Evolutionary conservation across 2,329 filamentous ascomycete genomes (phyloP), one percentile per base, ranked within the genome.

Genomic region (Decorospora gaudefroyi): DNA sequence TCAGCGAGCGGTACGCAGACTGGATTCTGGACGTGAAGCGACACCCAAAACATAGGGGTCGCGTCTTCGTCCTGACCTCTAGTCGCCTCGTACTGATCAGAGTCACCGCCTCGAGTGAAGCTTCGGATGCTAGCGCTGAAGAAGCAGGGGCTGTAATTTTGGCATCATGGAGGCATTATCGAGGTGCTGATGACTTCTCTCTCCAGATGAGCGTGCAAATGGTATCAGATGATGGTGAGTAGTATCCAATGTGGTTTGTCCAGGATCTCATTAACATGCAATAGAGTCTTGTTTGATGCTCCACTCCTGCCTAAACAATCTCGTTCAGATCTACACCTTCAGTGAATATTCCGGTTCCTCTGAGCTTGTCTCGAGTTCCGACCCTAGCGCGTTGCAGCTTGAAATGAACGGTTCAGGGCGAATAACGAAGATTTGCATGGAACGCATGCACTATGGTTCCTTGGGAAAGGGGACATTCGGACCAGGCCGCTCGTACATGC

Each of bases 41-140:
- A 6, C 79, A 79, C 44, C 75, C 76, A 1, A 58, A 65, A 2
- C 70, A 77, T 39, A 68, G 72, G 4, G 70, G 73, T 17, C 76
- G 80, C n/a, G 57, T 83, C 1, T 80, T 84, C 43, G 69, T 87
- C 7, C 68, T 88, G 30, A 88, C 83, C 1, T 76, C 75, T 9
- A 72, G 72, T 0, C 71, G 71, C 18, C 42, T 86, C 0, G 69
- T 77, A 22, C 74, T 79, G 70, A 53, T 82, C n/a, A 70, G 76
- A 33, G 57, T 79, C 12, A 62, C 51, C 6, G 55, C 60, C 15
- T 43, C 67, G 13, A 62, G 63, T 23, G 57, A 66, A 26, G 48
- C 38, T 16, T 31, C 42, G 13, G 57, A 54, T 33, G 42, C 48
- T 18, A 61, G 26, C 27, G 19, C 44, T 13, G 28, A 48, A 3